A percentile compares a stretch with the other conserved stretches of the same genome.
Evolutionary conservation across 2,329 filamentous ascomycete species (phyloP).

Genomic region (Hypoxylon sp.): DNA sequence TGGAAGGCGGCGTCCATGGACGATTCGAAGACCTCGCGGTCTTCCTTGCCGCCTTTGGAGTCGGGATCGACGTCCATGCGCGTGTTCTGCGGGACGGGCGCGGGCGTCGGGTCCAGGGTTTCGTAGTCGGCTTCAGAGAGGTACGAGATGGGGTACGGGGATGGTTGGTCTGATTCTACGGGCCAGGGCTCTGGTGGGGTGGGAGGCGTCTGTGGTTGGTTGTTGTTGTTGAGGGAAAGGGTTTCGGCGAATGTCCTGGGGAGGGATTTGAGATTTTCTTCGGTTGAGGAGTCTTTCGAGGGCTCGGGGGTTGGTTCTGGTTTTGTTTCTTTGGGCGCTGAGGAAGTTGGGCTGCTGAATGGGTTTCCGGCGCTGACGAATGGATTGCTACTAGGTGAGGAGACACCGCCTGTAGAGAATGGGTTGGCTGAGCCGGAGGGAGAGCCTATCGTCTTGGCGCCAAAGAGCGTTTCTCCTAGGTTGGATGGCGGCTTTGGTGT

Average conservation of each 20-base stretch:
- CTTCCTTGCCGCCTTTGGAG: conserved; percentile 66
- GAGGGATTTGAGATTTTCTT: conserved; percentile 57
- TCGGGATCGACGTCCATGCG: conserved; percentile 65
- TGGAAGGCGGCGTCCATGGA: conserved; percentile 83
- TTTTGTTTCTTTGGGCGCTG: conserved; percentile 31
- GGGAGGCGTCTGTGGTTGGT: conserved; percentile 56
- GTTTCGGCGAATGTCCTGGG: conserved; percentile 79
- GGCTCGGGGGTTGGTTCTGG: conserved; percentile 36
- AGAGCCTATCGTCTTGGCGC: conserved; percentile 67
- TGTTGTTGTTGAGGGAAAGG: conserved; percentile 77
- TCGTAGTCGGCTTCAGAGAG: conserved; percentile 93
- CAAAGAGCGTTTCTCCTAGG: conserved; percentile 79
- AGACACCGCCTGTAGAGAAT: conserved; percentile 66
- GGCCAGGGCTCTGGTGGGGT: conserved; percentile 82
- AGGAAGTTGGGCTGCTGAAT: conserved; percentile 57
- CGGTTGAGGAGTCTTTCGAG: conserved; percentile 55
- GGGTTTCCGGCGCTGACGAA: conserved; percentile 71
- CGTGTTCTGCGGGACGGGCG: conserved; percentile 65
- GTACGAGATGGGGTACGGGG: conserved; percentile 82
- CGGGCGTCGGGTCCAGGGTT: conserved; percentile 76
- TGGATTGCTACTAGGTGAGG: conserved; percentile 66
- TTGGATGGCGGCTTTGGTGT: conserved; percentile 58
- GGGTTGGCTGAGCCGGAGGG: conserved; percentile 66
- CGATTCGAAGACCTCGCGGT: conserved; percentile 81
- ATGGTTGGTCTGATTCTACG: conserved; percentile 71